Evolutionary conservation across 2,329 filamentous ascomycete genomes (phyloP), one percentile per base, ranked within the genome.

Genomic region (Aureobasidium sp.): DNA sequence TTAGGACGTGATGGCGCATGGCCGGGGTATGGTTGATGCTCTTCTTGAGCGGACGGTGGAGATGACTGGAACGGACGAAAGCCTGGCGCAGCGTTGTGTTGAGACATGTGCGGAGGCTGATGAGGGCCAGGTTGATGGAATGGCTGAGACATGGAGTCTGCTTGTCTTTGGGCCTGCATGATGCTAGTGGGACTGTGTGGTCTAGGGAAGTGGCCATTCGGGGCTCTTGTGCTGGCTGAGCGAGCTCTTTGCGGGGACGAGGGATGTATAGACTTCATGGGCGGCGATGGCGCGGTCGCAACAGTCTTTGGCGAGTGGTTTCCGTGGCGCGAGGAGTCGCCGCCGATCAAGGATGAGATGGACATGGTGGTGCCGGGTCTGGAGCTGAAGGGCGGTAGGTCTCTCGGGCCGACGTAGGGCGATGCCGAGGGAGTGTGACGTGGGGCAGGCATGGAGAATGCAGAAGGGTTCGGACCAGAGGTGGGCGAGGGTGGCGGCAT

Each of bases 341-440:
- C 66, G 73, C 85, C 86, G 63, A 89, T 81, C 74, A 90, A 83
- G 48, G 86, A 86, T n/a, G 85, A 87, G 72, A 89, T 89, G 50
- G 86, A 88, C 86, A 89, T 89, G 74, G 84, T 85, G 17, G 54
- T 27, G 58, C 81, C 81, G 14, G 82, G 81, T 63, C 85, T 79
- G 24, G 81, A 76, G 24, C 75, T 76, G 47, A 81, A 69, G 19
- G 77, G 75, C 53, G 83, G 79, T 52, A 82, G 76, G 66, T 88
- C 85, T 69, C 84, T 82, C 63, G 77, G 29, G 72, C 74, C 70
- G 57, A 75, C 72, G 66, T 81, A 82, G 0, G 75, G 69, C 6
- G 75, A 74, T 27, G 77, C 69, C 49, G 76, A 76, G 5, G 79
- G 75, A 33, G 79, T 76, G 45, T 73, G 73, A 53, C 79, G 76